Base-by-base conservation (phyloP, 495 filamentous ascomycete species). In the Daldinia concentrica region DNA sequence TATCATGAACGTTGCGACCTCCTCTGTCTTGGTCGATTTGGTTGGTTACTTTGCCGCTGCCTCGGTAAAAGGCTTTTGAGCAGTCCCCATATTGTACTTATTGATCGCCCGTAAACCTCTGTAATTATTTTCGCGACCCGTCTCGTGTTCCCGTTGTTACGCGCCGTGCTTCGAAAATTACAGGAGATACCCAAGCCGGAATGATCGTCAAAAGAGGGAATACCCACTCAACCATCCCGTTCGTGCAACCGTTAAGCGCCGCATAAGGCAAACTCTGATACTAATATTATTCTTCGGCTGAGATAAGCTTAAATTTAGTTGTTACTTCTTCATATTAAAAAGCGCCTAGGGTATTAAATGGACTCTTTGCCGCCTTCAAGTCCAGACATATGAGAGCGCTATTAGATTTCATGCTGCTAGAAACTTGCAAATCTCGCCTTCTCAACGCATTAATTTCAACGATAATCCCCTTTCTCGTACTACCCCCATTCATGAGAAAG, bases 11-110 rank as follows among this genome's bases (percentile, higher is more conserved):
- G 56, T 73, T 61, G 39, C 70, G 37, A 19, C 29, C 27, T 34
- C 65, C 56, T 22, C 19, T 24, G 48, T 8, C 45, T 56, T 68
- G n/a, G 37, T 41, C 50, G 8, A 51, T 41, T 22, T 65, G 71
- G 66, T 73, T 73, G 71, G 71, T 58, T 66, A 19, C 56, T 57
- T 73, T 69, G 52, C 57, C 71, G 65, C 71, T 24, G 66, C 66
- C 52, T 73, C 62, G 71, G 62, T 66, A 69, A 66, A 52, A 27
- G 26, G 14, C 57, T 51, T 41, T 29, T 43, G 26, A 57, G 50
- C 29, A 45, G 12, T 5, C 36, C 9, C 41, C n/a, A 24, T 37
- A 41, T 24, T 58, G 41, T 22, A 48, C 17, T 19, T 24, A 48
- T 3, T 24, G 7, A 22, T 48, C 8, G 24, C 8, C 19, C 17